Evolutionary conservation across 2,329 filamentous ascomycete species (phyloP).

Genomic region (Ophiostoma piceae): DNA sequence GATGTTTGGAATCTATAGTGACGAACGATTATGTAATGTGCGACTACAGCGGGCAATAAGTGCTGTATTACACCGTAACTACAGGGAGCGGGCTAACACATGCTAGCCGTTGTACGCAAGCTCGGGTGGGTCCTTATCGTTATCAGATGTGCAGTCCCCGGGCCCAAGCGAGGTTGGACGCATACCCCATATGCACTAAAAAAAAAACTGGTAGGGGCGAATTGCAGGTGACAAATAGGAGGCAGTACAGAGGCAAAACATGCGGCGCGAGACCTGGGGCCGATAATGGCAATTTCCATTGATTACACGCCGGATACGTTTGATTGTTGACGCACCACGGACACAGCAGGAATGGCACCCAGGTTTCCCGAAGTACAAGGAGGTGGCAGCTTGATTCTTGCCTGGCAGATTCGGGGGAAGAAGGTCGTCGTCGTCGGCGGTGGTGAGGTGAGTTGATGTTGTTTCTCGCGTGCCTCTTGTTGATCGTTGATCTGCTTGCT

Average conservation of each 20-base stretch:
- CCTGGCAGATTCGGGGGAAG: constrained; percentile 91
- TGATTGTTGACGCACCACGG: constrained; percentile 5
- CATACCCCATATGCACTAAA: neutral
- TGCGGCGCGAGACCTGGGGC: neutral
- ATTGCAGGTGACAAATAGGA: constrained; percentile 9
- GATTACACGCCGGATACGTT: neutral
- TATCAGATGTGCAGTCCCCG: constrained; percentile 13
- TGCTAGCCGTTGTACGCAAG: constrained; percentile 6
- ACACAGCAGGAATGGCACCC: constrained; percentile 28
- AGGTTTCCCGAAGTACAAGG: constrained; percentile 77
- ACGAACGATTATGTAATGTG: neutral
- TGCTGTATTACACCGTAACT: neutral
- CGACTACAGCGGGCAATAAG: neutral
- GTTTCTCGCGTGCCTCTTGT: neutral
- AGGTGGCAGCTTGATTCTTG: constrained; percentile 86
- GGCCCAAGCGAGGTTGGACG: neutral
- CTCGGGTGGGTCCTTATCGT: constrained; percentile 19
- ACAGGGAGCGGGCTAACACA: neutral
- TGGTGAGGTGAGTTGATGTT: constrained; percentile 65
- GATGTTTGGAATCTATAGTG: constrained; percentile 1
- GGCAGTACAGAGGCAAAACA: neutral
- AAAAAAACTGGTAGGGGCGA: constrained; percentile 11
- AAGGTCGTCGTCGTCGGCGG: constrained; percentile 88
- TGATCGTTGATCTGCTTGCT: constrained; percentile 10
- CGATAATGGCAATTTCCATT: constrained; percentile 8